Evolutionary conservation across 2,329 filamentous ascomycete genomes (phyloP), one percentile per base, ranked within the genome.

Genomic region (Hymenoscyphus linearis): DNA sequence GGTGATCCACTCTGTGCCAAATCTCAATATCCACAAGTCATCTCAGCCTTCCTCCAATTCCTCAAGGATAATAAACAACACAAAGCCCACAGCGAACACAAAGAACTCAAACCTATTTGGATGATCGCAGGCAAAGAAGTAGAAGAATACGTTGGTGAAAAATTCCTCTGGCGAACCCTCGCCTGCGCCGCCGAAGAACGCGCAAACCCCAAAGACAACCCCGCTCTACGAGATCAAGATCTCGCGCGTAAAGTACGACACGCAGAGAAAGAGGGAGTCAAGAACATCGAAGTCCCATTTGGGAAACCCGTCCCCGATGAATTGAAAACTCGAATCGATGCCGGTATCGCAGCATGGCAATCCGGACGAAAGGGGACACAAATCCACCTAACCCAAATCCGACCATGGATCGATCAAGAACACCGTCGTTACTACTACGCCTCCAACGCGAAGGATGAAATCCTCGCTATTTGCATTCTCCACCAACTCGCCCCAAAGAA

Each of bases 101-200:
- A 91, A 22, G 77, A 78, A 47, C 81, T 93, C 57, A 92, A 91
- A 63, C 91, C 92, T 0, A 81, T 97, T 44, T 97, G 93, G 93
- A 84, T 97, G 70, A 84, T 97, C 12, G 89, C 91, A n/a, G 91
- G 90, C 9, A 78, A 81, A n/a, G 82, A 87, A 0, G 83, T 90
- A 2, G 90, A 96, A 73, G 87, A 90, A 66, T 86, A 95, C 13
- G 84, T 97, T 2, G 91, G 89, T 22, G 82, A 85, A 60, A 88
- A 89, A 67, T 84, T 95, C 65, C 88, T 90, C 69, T 97, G 92
- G 92, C 88, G 92, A 60, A 95, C 90, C 6, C 82, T 97, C 65
- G 93, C 90, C 40, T 93, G 92, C 70, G 90, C 90, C 9, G 90
- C 91, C 35, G 93, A 97, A 77, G 91, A 96, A 77, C 90, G 92